Conservation (phyloP, 1,139 yeast species). For the Pneumocystis canis region DNA sequence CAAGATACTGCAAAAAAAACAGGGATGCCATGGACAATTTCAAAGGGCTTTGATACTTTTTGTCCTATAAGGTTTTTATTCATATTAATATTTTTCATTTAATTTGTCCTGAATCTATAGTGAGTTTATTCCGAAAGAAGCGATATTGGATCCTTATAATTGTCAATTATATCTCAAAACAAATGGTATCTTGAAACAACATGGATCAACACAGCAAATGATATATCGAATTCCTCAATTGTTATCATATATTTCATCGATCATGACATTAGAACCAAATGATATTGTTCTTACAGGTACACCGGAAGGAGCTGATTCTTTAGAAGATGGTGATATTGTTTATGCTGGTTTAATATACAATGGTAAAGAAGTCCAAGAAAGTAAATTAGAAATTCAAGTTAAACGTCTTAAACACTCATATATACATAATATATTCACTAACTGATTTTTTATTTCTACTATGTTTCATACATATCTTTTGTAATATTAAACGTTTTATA, state of each 20-base stretch:
- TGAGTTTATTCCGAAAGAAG: conserved; percentile 46
- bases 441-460: no score
- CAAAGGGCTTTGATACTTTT: conserved; percentile 93
- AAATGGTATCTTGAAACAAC: conserved; percentile 52
- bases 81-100: background rate
- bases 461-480: no score
- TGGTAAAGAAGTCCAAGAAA: conserved; percentile 40
- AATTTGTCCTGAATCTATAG: conserved; percentile 4
- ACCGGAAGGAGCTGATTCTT: conserved; percentile 88
- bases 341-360: conserved; percentile 45
- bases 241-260: conserved; percentile 62
- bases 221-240: conserved; percentile 73
- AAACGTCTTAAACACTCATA: background rate
- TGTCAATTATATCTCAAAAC: conserved; percentile 52
- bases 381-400: conserved; percentile 31
- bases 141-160: conserved; percentile 60
- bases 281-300: conserved; percentile 82
- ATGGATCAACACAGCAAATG: conserved; percentile 74
- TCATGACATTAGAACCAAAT: conserved; percentile 73
- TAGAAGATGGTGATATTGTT: conserved; percentile 63
- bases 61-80: conserved; percentile 48
- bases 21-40: conserved; percentile 94
- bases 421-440: no score
- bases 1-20: conserved; percentile 89
- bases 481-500: no score